Base-by-base conservation (phyloP, 352 stramenopile genomes). In the Phytophthora colocasiae region DNA sequence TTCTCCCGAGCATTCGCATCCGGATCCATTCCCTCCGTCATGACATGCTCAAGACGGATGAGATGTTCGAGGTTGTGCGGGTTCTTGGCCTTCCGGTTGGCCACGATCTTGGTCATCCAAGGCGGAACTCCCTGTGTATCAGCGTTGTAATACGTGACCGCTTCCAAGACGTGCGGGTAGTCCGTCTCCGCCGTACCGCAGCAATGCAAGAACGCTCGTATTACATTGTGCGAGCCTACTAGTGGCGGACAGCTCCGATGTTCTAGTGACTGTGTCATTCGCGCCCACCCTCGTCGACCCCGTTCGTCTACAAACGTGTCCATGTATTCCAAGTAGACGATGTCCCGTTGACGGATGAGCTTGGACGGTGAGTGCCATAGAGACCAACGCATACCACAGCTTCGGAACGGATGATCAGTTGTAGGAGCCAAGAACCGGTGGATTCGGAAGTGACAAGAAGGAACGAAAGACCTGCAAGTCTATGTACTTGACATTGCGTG, bases 281-380 rank as follows among this genome's bases (percentile, higher is more conserved):
- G 57, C 1, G 84, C 84, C 84, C 84, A 92, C 6, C 84, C 81
- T 27, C 73, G 72, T 22, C 79, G 80, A 0, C 81, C 84, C 12
- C 78, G 48, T 31, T 88, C 76, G 58, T 86, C 72, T 15, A 89
- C 66, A 43, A 90, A 92, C 19, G 66, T 73, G 60, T 92, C 80
- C 73, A 81, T 88, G 61, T 86, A 87, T 64, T 90, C 81, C 44
- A 90, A 64, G 69, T 87, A 90, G 40, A 85, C 59, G 7, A 89
- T 77, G 39, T 91, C 81, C 22, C 80, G 73, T 55, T 84, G 77
- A 9, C 81, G 77, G 17, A 83, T 77, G 64, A 91, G 73, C 65
- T 81, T 83, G 14, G 80, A 83, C 2, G 81, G 78, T 39, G 76
- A 81, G 58, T 89, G 67, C 79, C 80, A 89, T 39, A 90, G 76